Conservation (phyloP, 306 rosid species). For the Malus sieversii region DNA sequence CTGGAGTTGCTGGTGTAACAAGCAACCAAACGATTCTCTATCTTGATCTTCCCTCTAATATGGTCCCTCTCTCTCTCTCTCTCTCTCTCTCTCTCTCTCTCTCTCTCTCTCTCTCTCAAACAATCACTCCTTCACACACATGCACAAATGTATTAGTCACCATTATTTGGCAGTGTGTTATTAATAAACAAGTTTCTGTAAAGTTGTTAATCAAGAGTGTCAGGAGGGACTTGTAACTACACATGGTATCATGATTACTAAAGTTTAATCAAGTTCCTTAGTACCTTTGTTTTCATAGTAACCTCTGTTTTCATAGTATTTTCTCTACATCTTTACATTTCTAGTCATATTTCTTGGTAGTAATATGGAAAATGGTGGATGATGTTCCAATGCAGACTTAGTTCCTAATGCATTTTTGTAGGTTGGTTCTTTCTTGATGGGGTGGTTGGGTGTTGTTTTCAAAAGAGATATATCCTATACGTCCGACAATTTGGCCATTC, state of each 20-base stretch:
- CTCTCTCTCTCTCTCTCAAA: too few species aligned
- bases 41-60: slow-evolving; percentile 34
- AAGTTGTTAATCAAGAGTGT: not conserved
- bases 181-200: not conserved
- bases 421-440: slow-evolving; percentile 82
- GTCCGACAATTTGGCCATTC: slow-evolving; percentile 70
- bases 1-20: slow-evolving; percentile 48
- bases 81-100: too few species aligned
- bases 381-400: slow-evolving; percentile 1
- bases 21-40: slow-evolving; percentile 31
- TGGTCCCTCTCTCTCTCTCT: slow-evolving; percentile 29
- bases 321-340: not conserved
- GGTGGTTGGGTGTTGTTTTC: slow-evolving; percentile 88
- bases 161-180: not conserved
- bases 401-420: not conserved
- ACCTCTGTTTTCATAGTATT: not conserved
- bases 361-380: not conserved
- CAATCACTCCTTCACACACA: too few species aligned
- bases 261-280: not conserved
- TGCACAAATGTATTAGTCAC: not conserved
- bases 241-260: not conserved
- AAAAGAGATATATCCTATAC: slow-evolving; percentile 52
- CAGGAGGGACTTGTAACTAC: not conserved
- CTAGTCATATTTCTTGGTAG: not conserved
- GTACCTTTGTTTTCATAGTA: too few species aligned